Conservation (phyloP, 805 yeast genomes). For the Saccharomyces kudriavzevii region DNA sequence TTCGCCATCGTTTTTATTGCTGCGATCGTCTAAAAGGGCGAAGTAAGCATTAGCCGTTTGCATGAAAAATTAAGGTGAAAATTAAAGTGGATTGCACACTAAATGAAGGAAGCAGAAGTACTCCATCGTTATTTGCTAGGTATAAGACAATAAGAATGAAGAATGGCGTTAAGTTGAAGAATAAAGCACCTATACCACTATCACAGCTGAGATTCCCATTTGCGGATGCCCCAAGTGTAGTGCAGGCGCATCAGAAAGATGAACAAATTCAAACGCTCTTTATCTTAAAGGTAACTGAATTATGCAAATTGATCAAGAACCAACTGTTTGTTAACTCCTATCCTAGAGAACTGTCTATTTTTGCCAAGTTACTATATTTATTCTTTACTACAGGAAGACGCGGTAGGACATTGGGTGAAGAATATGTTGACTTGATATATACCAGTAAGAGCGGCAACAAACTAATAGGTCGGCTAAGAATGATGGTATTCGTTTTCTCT, state of each 20-base stretch:
- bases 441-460: constrained; percentile 45
- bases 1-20: not conserved
- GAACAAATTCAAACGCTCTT: constrained; percentile 55
- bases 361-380: constrained; percentile 57
- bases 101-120: not conserved
- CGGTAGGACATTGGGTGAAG: constrained; percentile 85
- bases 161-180: not conserved
- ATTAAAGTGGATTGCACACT: not conserved
- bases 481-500: constrained; percentile 51
- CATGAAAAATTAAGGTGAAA: not conserved
- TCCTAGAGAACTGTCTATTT: constrained; percentile 51
- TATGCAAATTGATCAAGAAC: constrained; percentile 45
- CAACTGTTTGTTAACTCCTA: constrained; percentile 58
- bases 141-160: not conserved
- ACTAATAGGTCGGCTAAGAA: constrained; percentile 39
- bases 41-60: not conserved
- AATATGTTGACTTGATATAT: constrained; percentile 75
- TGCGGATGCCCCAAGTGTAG: constrained; percentile 86
- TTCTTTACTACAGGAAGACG: constrained; percentile 67
- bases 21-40: not conserved
- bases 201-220: constrained; percentile 38
- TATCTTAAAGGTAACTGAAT: constrained; percentile 47
- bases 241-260: constrained; percentile 88
- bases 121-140: not conserved
- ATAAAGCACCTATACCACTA: not conserved